phyloP scores from a whole-genome alignment of 2,329 filamentous ascomycete genomes.

The Colletotrichum filicis region DNA sequence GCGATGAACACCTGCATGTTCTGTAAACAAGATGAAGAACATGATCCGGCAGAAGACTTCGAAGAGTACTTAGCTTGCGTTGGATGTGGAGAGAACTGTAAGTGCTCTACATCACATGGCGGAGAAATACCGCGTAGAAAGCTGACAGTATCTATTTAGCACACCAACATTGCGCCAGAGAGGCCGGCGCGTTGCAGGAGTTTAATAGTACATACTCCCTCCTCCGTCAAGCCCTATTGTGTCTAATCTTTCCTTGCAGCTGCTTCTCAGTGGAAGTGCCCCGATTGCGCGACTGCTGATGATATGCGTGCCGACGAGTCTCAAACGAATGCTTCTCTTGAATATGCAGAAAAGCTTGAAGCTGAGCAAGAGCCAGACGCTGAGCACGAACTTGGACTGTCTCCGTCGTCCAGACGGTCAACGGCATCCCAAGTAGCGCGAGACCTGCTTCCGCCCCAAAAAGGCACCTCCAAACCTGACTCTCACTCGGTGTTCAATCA shows the following conservation, averaged over 20 bases:
- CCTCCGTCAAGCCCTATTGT: constrained; percentile 7
- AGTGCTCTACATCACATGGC: constrained; percentile 49
- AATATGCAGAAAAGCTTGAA: background rate
- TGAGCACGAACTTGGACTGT: constrained; percentile 27
- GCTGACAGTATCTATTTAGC: constrained; percentile 70
- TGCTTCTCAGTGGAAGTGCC: constrained; percentile 61
- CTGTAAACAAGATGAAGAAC: constrained; percentile 84
- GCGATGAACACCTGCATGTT: constrained; percentile 69
- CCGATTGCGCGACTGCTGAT: constrained; percentile 50
- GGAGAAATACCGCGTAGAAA: background rate
- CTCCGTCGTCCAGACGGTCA: constrained; percentile 60
- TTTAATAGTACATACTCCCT: constrained; percentile 62
- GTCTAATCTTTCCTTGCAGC: constrained; percentile 42
- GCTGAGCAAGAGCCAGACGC: background rate
- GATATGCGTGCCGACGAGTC: background rate
- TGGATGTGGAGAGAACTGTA: constrained; percentile 85
- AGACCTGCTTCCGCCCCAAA: constrained; percentile 77
- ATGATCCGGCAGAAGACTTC: constrained; percentile 84
- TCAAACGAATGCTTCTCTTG: background rate
- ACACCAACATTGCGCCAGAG: constrained; percentile 89
- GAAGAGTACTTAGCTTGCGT: constrained; percentile 82
- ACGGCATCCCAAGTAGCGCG: constrained; percentile 75
- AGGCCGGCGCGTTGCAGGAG: constrained; percentile 63
- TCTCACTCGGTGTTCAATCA: constrained; percentile 84
- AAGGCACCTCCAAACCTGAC: constrained; percentile 71